These are phyloP conservation scores for Fennellomyces sp. DNA, from an alignment of 371 early-diverging fungal genomes.

Conservation along the genomic window DNA sequence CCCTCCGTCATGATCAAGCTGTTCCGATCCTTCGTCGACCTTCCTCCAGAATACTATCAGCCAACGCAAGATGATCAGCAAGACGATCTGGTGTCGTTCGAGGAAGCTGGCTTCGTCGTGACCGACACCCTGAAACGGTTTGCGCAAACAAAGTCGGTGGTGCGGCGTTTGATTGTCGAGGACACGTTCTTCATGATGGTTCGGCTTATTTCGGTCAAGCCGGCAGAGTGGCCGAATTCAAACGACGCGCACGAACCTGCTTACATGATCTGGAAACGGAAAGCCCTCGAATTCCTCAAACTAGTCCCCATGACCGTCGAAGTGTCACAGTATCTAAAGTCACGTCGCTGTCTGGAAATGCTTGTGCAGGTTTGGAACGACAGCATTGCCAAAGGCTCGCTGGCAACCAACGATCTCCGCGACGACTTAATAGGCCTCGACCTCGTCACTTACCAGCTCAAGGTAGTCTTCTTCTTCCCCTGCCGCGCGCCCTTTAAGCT, in stretches of 20 bases:
- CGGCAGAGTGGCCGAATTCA: slow-evolving; percentile 13
- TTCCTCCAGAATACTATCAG: slow-evolving; percentile 27
- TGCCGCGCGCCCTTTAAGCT: no score
- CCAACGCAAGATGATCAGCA: background rate
- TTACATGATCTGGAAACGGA: slow-evolving; percentile 42
- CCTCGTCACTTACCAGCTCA: slow-evolving; percentile 17
- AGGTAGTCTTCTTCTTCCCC: no score
- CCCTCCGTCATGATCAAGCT: slow-evolving; percentile 50
- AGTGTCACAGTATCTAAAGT: slow-evolving; percentile 38
- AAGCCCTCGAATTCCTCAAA: slow-evolving; percentile 30
- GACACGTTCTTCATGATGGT: slow-evolving; percentile 50
- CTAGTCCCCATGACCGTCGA: slow-evolving; percentile 31
- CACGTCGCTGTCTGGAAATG: slow-evolving; percentile 27
- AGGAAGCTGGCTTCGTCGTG: slow-evolving; percentile 30
- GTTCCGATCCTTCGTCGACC: slow-evolving; percentile 49
- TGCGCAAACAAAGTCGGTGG: slow-evolving; percentile 31
- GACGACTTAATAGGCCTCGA: slow-evolving; percentile 27
- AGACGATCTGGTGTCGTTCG: slow-evolving; percentile 24
- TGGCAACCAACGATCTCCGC: slow-evolving; percentile 18
- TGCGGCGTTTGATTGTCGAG: slow-evolving; percentile 41
- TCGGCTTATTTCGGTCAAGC: slow-evolving; percentile 40
- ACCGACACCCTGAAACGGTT: slow-evolving; percentile 40
- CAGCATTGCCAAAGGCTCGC: slow-evolving; percentile 13
- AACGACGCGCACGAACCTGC: slow-evolving; percentile 13
- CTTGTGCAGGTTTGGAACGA: slow-evolving; percentile 36